phyloP scores from a whole-genome alignment of 257 asterid genomes.

The Cruciata laevipes region DNA sequence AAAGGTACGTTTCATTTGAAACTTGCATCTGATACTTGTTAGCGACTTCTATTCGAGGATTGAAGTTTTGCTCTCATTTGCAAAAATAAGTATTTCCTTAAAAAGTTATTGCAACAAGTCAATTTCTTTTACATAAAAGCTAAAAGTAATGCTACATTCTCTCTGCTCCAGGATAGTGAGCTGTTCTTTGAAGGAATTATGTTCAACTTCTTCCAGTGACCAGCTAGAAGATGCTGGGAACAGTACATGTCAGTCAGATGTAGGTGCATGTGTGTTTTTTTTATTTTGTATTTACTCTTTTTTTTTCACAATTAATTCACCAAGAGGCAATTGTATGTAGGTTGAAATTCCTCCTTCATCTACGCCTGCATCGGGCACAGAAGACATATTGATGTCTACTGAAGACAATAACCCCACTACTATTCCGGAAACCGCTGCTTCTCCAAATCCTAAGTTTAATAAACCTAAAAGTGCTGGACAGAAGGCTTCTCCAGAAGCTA shows the following conservation, averaged over 20 bases:
- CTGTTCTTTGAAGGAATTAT: slow-evolving; percentile 49
- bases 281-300: background rate
- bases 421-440: slow-evolving; percentile 26
- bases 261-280: slow-evolving; percentile 18
- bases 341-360: slow-evolving; percentile 32
- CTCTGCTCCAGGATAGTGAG: slow-evolving; percentile 56
- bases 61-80: background rate
- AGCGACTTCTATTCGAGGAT: background rate
- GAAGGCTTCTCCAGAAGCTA: slow-evolving; percentile 55
- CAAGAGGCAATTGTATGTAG: slow-evolving; percentile 28
- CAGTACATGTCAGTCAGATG: slow-evolving; percentile 30
- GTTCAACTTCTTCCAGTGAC: slow-evolving; percentile 29
- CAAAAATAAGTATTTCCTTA: background rate
- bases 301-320: slow-evolving; percentile 4
- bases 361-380: slow-evolving; percentile 21
- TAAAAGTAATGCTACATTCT: slow-evolving; percentile 11
- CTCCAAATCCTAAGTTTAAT: slow-evolving; percentile 28
- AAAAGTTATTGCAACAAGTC: background rate
- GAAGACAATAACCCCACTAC: slow-evolving; percentile 28
- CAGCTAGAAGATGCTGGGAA: slow-evolving; percentile 32
- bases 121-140: background rate
- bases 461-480: slow-evolving; percentile 60
- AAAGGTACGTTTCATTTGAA: slow-evolving; percentile 42
- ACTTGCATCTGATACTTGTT: background rate
- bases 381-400: slow-evolving; percentile 26